Base-by-base conservation (phyloP, 192 early-diverging fungal species). In the Backusella tuberculispora region DNA sequence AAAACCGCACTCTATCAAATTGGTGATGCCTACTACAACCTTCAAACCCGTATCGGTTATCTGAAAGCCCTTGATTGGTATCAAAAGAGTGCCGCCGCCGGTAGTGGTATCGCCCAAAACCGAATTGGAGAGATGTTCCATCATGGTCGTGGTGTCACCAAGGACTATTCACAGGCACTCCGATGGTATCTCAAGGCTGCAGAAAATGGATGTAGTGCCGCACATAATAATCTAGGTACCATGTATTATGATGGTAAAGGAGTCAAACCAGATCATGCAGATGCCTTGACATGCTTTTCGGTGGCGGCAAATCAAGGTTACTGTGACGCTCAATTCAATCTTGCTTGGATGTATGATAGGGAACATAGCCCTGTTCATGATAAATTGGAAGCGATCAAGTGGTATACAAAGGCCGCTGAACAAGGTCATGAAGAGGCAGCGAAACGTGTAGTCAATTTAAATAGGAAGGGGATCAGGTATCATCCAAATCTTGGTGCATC, bases 201-300 rank as follows among this genome's bases (percentile, higher is more conserved):
- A 5, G 48, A 50, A 7, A 50, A 15, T n/a, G 48, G 48, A 50
- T 8, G 17, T 2, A 50, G 48, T 50, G 48, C 48, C 0, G 48
- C 48, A n/a, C 19, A 50, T 50, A 50, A 50, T 50, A 50, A 50
- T 50, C n/a, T 50, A n/a, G 48, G 48, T 7, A 50, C 48, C 6
- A 50, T 50, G 48, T 50, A 50, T 6, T 50, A 50, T 50, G 48
- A 50, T 50, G 48, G 48, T 50, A 50, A 50, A 50, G 48, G 48
- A 2, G n/a, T 50, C 2, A 17, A 8, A 5, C 6, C 19, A 21
- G 48, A 50, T 21, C 48, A 50, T 1, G 48, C 19, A 15, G 19
- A 50, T 7, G 48, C 48, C 17, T 7, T 50, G 48, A 21, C 48
- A 19, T 50, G 19, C 17, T 50, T 50, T n/a, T 50, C 48, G 0